A percentile compares a stretch with the other conserved stretches of the same genome.
Evolutionary conservation across 2,329 filamentous ascomycete genomes (phyloP).

Genomic region (Aspergillus uvarum): DNA sequence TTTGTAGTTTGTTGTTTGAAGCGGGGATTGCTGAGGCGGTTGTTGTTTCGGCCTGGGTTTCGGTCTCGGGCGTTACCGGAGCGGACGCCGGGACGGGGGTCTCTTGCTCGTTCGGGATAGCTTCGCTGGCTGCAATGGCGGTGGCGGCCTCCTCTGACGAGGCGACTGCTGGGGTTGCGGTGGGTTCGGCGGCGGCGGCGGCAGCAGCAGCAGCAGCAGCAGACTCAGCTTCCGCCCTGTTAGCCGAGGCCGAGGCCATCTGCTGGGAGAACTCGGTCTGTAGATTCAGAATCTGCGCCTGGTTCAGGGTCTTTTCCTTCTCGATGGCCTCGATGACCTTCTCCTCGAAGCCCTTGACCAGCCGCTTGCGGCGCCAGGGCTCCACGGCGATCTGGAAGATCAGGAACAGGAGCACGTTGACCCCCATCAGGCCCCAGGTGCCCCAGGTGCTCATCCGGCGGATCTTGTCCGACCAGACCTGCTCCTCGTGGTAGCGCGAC

Average conservation of each 20-base stretch:
- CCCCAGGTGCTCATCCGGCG: constrained; percentile 96
- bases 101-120: background rate
- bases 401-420: constrained; percentile 88
- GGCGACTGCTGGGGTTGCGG: constrained; percentile 5
- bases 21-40: too few relatives aligned
- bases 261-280: background rate
- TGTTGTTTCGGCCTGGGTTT: background rate
- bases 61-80: background rate
- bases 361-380: constrained; percentile 79
- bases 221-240: background rate
- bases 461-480: constrained; percentile 99
- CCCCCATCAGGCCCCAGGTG: constrained; percentile 95
- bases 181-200: background rate
- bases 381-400: constrained; percentile 86
- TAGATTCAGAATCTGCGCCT: constrained; percentile 13
- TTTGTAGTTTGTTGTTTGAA: constrained; percentile 3
- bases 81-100: background rate
- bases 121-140: background rate
- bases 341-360: constrained; percentile 80
- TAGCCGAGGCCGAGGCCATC: background rate
- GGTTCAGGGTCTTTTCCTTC: constrained; percentile 57
- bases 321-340: constrained; percentile 70
- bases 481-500: constrained; percentile 94
- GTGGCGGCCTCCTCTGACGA: constrained; percentile 4
- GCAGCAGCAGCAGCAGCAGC: background rate